Conservation (phyloP, 306 rosid genomes). For the Hippophae gyantsensis region DNA sequence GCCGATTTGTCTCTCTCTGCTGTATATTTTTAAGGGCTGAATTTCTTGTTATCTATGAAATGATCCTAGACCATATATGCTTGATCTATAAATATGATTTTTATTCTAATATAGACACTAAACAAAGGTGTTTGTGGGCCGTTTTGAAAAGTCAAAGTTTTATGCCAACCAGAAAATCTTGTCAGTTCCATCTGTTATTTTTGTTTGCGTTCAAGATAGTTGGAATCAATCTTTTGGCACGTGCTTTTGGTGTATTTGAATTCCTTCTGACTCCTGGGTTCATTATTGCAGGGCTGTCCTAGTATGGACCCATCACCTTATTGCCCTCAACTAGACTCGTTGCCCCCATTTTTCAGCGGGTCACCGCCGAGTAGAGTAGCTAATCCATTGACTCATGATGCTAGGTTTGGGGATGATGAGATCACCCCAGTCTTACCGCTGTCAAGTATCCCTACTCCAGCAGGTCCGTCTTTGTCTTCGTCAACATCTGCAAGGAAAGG, state of each 20-base stretch:
- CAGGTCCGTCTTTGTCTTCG: conserved; percentile 38
- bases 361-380: conserved; percentile 97
- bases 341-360: conserved; percentile 90
- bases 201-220: too few species aligned
- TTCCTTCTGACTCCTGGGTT: background rate
- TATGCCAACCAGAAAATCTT: too few species aligned
- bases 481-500: conserved; percentile 58
- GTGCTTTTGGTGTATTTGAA: background rate
- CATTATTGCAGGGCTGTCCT: conserved; percentile 40
- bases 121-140: too few species aligned
- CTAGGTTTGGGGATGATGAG: conserved; percentile 74
- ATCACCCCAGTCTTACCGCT: conserved; percentile 7
- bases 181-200: too few species aligned
- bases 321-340: conserved; percentile 43
- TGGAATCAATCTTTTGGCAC: background rate
- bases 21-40: background rate
- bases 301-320: conserved; percentile 28
- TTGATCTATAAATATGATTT: too few species aligned
- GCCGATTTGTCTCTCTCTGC: background rate
- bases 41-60: background rate
- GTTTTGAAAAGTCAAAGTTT: too few species aligned
- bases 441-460: conserved; percentile 26
- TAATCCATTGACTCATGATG: conserved; percentile 88
- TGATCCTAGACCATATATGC: background rate
- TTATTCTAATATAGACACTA: too few species aligned